A percentile compares a stretch with the other conserved stretches of the same genome.
These are phyloP conservation scores for Cucumis hystrix DNA, from an alignment of 306 rosid genomes.

Conservation along the genomic window DNA sequence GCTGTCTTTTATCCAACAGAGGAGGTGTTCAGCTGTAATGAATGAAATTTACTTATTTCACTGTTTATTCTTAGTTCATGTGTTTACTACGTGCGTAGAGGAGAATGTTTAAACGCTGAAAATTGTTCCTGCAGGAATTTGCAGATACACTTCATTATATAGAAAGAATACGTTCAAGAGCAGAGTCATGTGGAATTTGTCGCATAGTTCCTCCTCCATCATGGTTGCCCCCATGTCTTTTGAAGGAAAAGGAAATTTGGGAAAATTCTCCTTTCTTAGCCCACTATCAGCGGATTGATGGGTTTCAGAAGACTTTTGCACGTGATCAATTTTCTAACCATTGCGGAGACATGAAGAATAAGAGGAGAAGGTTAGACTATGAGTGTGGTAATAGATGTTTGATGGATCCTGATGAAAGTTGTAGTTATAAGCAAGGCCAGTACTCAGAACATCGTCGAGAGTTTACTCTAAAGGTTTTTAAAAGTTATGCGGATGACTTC, in stretches of 20 bases:
- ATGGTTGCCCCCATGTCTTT: slow-evolving; percentile 47
- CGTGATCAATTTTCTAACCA: slow-evolving; percentile 11
- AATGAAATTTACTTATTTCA: neutral
- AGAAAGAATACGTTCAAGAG: slow-evolving; percentile 46
- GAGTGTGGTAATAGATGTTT: slow-evolving; percentile 14
- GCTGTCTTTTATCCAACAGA: slow-evolving; percentile 65
- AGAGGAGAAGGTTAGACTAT: slow-evolving; percentile 38
- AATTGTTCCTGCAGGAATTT: slow-evolving; percentile 54
- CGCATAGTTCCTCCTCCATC: slow-evolving; percentile 72
- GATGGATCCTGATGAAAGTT: slow-evolving; percentile 15
- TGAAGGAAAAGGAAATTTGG: slow-evolving; percentile 31
- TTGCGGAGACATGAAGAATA: slow-evolving; percentile 14
- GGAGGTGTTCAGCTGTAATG: slow-evolving; percentile 40
- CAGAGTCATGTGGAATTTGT: slow-evolving; percentile 64
- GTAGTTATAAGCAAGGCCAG: slow-evolving; percentile 12
- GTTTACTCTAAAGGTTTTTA: slow-evolving; percentile 44
- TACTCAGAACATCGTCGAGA: slow-evolving; percentile 39
- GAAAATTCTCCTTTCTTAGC: slow-evolving; percentile 39
- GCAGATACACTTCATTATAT: slow-evolving; percentile 48
- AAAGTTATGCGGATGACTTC: slow-evolving; percentile 65
- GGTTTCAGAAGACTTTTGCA: slow-evolving; percentile 26
- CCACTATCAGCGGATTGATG: slow-evolving; percentile 56
- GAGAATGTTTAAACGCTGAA: slow-evolving; percentile 4
- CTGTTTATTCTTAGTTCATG: slow-evolving; percentile 9
- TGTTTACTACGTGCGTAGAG: neutral